Conservation (phyloP, 495 filamentous ascomycete genomes). For the Aspergillus diversus region DNA sequence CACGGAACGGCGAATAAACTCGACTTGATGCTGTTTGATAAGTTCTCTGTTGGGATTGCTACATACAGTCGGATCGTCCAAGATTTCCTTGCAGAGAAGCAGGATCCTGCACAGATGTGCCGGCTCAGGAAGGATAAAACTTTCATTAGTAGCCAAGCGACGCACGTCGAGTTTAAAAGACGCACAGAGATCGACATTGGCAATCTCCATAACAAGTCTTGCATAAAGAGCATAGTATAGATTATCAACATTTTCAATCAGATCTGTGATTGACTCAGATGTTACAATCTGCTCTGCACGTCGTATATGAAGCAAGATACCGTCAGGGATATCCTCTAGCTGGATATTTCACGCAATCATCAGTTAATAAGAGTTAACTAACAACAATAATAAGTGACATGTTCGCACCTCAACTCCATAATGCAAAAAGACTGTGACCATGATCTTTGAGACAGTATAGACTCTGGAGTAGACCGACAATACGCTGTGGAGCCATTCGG, state of each 20-base stretch:
- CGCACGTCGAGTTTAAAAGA: constrained; percentile 28
- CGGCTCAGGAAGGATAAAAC: constrained; percentile 36
- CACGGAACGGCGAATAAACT: constrained; percentile 28
- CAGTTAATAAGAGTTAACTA: not conserved
- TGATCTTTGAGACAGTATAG: constrained; percentile 43
- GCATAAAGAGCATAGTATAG: constrained; percentile 44
- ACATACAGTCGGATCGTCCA: constrained; percentile 36
- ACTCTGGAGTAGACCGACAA: constrained; percentile 36
- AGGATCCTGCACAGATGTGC: constrained; percentile 39
- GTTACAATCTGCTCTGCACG: constrained; percentile 32
- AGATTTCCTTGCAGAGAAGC: constrained; percentile 35
- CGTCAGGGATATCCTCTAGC: constrained; percentile 33
- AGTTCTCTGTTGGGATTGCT: constrained; percentile 26
- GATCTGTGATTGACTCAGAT: constrained; percentile 26
- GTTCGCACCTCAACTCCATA: constrained; percentile 41
- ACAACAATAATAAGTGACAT: not conserved
- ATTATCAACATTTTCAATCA: constrained; percentile 39
- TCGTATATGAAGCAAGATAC: constrained; percentile 35
- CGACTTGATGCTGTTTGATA: constrained; percentile 33
- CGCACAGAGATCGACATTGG: constrained; percentile 40
- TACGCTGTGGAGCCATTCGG: constrained; percentile 28
- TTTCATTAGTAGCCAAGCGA: constrained; percentile 13
- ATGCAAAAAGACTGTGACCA: constrained; percentile 35
- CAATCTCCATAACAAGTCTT: constrained; percentile 41
- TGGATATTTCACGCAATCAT: constrained; percentile 8